Conservation (phyloP, 805 yeast species). For the Wickerhamomyces bovis region DNA sequence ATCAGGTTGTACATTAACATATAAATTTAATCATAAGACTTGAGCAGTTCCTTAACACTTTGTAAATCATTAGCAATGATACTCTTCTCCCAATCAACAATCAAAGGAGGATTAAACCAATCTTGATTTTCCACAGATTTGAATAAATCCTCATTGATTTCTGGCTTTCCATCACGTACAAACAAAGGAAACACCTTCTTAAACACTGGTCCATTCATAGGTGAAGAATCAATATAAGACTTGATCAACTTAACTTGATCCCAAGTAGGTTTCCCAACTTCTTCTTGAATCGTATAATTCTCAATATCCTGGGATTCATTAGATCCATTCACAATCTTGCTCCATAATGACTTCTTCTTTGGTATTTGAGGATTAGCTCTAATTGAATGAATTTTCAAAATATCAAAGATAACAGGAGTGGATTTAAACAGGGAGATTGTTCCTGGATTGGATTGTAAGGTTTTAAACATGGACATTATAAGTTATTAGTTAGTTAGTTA, state of each 20-base stretch:
- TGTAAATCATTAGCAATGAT: slow-evolving; percentile 44
- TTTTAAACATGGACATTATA: slow-evolving; percentile 43
- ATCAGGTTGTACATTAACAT: background rate
- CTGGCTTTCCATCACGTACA: slow-evolving; percentile 8
- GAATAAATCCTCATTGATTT: slow-evolving; percentile 10
- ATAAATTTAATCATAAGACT: slow-evolving; percentile 7
- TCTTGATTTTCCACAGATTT: slow-evolving; percentile 16
- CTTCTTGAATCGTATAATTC: slow-evolving; percentile 7
- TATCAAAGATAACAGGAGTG: slow-evolving; percentile 6
- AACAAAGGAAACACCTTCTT: slow-evolving; percentile 18
- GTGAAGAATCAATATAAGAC: slow-evolving; percentile 9
- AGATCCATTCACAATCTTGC: slow-evolving; percentile 11
- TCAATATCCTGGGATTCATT: slow-evolving; percentile 4
- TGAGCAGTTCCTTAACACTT: slow-evolving; percentile 28
- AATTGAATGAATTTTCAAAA: background rate
- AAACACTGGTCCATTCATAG: slow-evolving; percentile 10
- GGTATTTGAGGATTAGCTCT: slow-evolving; percentile 1
- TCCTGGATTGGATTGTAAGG: slow-evolving; percentile 40
- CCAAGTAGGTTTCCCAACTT: slow-evolving; percentile 18
- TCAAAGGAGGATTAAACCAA: slow-evolving; percentile 37
- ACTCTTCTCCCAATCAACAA: slow-evolving; percentile 60
- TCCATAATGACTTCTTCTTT: slow-evolving; percentile 13
- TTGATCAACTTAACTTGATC: slow-evolving; percentile 21
- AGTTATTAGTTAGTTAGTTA: too few species aligned
- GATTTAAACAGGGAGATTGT: slow-evolving; percentile 36